Evolutionary conservation across 352 stramenopile species (phyloP).

Genomic region (Phytophthora capsici): DNA sequence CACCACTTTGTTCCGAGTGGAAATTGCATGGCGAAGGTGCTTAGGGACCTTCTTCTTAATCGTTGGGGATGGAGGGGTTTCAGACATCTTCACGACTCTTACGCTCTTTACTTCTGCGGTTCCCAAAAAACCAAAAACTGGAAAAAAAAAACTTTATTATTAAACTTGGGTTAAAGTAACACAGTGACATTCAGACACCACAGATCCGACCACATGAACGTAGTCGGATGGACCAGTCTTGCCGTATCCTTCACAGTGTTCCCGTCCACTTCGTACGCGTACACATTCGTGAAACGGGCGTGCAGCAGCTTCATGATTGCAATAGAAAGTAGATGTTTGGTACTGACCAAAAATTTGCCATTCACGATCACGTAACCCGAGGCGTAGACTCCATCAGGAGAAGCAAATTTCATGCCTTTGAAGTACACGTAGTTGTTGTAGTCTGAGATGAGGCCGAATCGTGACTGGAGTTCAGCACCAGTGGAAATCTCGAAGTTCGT

Average conservation of each 20-base stretch:
- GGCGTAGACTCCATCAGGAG: slow-evolving; percentile 42
- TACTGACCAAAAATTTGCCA: slow-evolving; percentile 41
- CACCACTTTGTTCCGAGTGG: slow-evolving; percentile 29
- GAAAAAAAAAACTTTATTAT: no score
- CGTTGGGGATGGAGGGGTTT: slow-evolving; percentile 1
- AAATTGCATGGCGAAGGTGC: slow-evolving; percentile 43
- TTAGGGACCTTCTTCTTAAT: slow-evolving; percentile 43
- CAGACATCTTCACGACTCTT: not conserved
- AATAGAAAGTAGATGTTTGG: slow-evolving; percentile 34
- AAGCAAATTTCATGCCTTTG: slow-evolving; percentile 51
- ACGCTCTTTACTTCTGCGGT: slow-evolving; percentile 17
- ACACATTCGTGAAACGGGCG: slow-evolving; percentile 18
- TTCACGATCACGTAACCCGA: slow-evolving; percentile 48
- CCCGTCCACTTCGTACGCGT: slow-evolving; percentile 45
- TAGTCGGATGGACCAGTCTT: slow-evolving; percentile 34
- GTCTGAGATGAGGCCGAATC: slow-evolving; percentile 42
- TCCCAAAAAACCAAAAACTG: not conserved
- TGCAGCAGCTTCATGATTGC: slow-evolving; percentile 41
- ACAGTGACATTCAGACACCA: slow-evolving; percentile 35
- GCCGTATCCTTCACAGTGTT: slow-evolving; percentile 42
- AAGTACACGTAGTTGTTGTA: slow-evolving; percentile 48
- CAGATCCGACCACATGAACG: slow-evolving; percentile 38
- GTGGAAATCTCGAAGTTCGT: slow-evolving; percentile 42
- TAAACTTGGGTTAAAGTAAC: no score
- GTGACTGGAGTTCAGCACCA: slow-evolving; percentile 29